These are phyloP conservation scores for Jatropha podagrica DNA, from an alignment of 441 rosid species.

Conservation along the genomic window DNA sequence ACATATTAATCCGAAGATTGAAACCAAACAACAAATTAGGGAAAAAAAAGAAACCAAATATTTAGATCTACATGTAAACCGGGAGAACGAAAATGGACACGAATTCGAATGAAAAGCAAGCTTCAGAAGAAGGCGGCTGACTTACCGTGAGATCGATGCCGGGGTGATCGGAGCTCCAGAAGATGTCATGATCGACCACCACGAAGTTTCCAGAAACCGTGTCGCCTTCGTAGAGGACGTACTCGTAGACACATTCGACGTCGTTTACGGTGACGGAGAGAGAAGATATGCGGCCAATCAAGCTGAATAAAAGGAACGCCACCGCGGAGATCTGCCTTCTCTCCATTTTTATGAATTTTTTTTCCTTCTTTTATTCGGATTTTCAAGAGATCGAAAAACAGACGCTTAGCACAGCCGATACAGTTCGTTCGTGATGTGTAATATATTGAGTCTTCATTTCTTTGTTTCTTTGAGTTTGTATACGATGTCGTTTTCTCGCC, in stretches of 20 bases:
- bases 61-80: constrained; percentile 4
- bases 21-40: background rate
- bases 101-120: background rate
- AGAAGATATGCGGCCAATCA: constrained; percentile 48
- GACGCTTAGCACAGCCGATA: no score
- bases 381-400: background rate
- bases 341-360: constrained; percentile 24
- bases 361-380: background rate
- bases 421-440: no score
- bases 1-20: background rate
- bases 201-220: constrained; percentile 89
- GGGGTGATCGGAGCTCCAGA: constrained; percentile 96
- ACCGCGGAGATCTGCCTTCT: constrained; percentile 32
- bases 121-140: background rate
- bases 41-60: background rate
- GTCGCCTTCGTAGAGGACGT: constrained; percentile 92
- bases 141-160: constrained; percentile 87
- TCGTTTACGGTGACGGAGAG: constrained; percentile 90
- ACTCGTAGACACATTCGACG: constrained; percentile 91
- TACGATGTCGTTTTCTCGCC: background rate
- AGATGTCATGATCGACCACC: constrained; percentile 94
- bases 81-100: background rate
- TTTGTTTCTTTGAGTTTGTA: background rate
- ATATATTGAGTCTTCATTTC: background rate
- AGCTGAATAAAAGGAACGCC: constrained; percentile 36